Evolutionary conservation across 208 protist genomes (phyloP), one percentile per base, ranked within the genome.

Genomic region (Leishmania major): DNA sequence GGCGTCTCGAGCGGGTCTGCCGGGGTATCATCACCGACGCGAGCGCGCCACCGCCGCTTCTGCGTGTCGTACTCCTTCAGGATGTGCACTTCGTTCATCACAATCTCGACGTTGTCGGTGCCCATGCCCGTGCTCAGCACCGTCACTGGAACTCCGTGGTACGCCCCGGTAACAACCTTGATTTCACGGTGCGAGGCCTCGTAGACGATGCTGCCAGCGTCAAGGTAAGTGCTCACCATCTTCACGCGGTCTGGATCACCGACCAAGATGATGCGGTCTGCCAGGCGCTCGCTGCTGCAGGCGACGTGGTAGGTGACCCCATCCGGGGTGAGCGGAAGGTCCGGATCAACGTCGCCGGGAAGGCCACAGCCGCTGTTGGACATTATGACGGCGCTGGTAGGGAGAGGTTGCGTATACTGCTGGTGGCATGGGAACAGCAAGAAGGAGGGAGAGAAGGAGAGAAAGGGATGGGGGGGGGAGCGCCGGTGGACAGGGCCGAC

Each of bases 121-220:
- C 91, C 93, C 93, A 96, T 96, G 77, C 90, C 91, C n/a, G 93
- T 94, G 80, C 84, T 90, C 55, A 96, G n/a, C 40, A 90, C 90
- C 25, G 85, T 90, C 19, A 96, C 89, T 17, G 90, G 93, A 45
- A 92, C 88, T 28, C 90, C 90, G 62, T 93, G 87, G 87, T 94
- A 96, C 45, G 79, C 89, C 35, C 93, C 93, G 3, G 93, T 96
- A 35, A 83, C 81, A 59, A 94, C 87, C 75, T 82, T 86, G 70
- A 96, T 96, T 77, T 96, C 92, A 70, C 92, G 90, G 84, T 96
- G 85, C 22, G 81, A 79, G 37, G 82, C 87, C 73, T 90, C 82
- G 82, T 91, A 94, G 55, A 55, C 57, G 35, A 96, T 85, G 74
- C 89, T 93, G 84, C 80, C 85, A 45, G 78, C 78, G 84, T 96